These are phyloP conservation scores for Dicorynia guianensis DNA, from an alignment of 306 rosid genomes.

Conservation along the genomic window DNA sequence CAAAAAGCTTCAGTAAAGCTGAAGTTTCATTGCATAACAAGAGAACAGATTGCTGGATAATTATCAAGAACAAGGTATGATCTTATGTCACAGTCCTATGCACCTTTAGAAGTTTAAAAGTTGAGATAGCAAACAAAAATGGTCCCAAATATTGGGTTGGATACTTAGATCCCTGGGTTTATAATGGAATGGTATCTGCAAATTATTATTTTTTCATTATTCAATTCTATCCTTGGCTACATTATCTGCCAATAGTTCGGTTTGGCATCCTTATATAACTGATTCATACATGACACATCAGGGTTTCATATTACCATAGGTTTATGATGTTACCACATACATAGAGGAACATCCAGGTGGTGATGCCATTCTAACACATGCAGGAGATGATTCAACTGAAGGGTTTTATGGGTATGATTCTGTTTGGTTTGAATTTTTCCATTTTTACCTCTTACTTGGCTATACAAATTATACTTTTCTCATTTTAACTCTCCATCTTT, in stretches of 20 bases:
- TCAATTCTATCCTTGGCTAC: conserved; percentile 31
- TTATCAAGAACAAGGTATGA: conserved; percentile 83
- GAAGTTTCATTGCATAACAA: conserved; percentile 78
- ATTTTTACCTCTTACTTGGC: conserved; percentile 20
- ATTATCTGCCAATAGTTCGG: conserved; percentile 9
- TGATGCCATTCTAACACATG: conserved; percentile 90
- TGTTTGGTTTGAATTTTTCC: conserved; percentile 5
- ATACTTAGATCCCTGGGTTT: conserved; percentile 8
- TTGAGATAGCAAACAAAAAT: neutral
- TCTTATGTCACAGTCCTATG: conserved; percentile 21
- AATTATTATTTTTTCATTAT: neutral
- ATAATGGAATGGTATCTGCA: conserved; percentile 22
- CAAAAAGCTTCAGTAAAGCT: conserved; percentile 64
- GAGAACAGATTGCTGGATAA: conserved; percentile 94
- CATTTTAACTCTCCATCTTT: conserved; percentile 18
- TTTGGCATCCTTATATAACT: conserved; percentile 14
- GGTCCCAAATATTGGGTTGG: neutral
- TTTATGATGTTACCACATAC: conserved; percentile 86
- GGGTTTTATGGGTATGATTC: conserved; percentile 77
- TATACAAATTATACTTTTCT: conserved; percentile 1
- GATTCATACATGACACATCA: neutral
- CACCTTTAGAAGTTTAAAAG: conserved; percentile 8
- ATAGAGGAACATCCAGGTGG: conserved; percentile 99
- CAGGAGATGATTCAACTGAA: conserved; percentile 89
- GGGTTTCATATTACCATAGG: conserved; percentile 51